These are phyloP conservation scores for Fusarium austroafricanum DNA, from an alignment of 2,329 filamentous ascomycete genomes.

Conservation along the genomic window DNA sequence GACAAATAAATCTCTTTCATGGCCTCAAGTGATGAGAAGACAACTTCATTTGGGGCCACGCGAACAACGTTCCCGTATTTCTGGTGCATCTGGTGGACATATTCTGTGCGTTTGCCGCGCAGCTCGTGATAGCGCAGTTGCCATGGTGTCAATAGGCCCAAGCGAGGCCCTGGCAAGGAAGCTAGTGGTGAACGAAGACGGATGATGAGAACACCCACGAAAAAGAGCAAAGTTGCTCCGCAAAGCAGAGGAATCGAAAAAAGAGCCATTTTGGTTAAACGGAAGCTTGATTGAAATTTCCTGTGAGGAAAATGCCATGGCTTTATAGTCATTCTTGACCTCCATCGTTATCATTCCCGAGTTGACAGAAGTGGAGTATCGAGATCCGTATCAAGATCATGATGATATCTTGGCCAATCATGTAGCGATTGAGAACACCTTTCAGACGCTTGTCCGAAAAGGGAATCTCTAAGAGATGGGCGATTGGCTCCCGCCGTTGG, in stretches of 20 bases:
- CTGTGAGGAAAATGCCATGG: neutral
- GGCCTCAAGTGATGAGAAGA: conserved; percentile 22
- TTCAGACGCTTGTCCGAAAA: neutral
- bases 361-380: neutral
- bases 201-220: neutral
- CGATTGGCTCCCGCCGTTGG: neutral
- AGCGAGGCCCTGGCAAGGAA: conserved; percentile 20
- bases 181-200: conserved; percentile 20
- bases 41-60: conserved; percentile 30
- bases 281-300: no score
- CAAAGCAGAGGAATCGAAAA: neutral
- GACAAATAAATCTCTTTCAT: conserved; percentile 36
- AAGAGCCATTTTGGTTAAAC: neutral
- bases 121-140: conserved; percentile 27
- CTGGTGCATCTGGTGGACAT: conserved; percentile 22
- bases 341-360: neutral
- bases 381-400: no score
- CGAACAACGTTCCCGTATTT: conserved; percentile 14
- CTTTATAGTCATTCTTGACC: neutral
- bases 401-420: conserved; percentile 6
- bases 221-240: neutral
- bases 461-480: conserved; percentile 37
- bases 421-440: no score
- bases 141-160: conserved; percentile 12
- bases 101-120: conserved; percentile 19